A percentile compares a stretch with the other conserved stretches of the same genome.
phyloP scores from a whole-genome alignment of 805 yeast species.

The Vanderwaltozyma verrucispora region DNA sequence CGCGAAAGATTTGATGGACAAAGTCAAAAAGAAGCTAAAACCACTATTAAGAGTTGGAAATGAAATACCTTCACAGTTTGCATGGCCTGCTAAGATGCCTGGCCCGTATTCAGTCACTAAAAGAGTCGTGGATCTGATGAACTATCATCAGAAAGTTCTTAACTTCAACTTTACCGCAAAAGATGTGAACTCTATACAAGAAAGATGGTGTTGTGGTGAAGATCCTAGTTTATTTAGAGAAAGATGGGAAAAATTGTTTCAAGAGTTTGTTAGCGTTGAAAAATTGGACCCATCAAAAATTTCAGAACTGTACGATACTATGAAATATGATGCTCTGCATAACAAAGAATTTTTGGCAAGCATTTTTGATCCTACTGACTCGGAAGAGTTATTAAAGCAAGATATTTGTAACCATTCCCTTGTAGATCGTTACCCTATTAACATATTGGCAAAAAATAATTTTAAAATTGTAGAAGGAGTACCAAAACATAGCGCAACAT shows the following conservation, averaged over 20 bases:
- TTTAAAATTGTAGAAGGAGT: constrained; percentile 44
- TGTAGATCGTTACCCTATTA: constrained; percentile 65
- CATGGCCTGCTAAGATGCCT: constrained; percentile 99
- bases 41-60: constrained; percentile 91
- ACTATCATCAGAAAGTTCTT: constrained; percentile 77
- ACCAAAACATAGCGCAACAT: constrained; percentile 6
- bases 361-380: constrained; percentile 59
- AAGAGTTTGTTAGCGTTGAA: constrained; percentile 84
- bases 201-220: constrained; percentile 93
- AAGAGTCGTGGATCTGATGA: constrained; percentile 92
- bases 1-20: constrained; percentile 95
- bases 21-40: constrained; percentile 91
- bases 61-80: constrained; percentile 93
- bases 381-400: constrained; percentile 26
- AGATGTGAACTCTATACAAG: constrained; percentile 59
- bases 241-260: constrained; percentile 94
- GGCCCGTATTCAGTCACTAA: constrained; percentile 92
- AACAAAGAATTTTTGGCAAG: constrained; percentile 80
- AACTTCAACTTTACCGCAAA: constrained; percentile 61
- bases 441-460: constrained; percentile 64
- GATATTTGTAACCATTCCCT: constrained; percentile 33
- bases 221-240: constrained; percentile 85
- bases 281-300: constrained; percentile 97
- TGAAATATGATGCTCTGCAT: constrained; percentile 97
- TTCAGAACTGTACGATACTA: constrained; percentile 92